Evolutionary conservation across 768 basidiomycete species (phyloP), one percentile per base, ranked within the genome.

Genomic region (Hydnum rufescens): DNA sequence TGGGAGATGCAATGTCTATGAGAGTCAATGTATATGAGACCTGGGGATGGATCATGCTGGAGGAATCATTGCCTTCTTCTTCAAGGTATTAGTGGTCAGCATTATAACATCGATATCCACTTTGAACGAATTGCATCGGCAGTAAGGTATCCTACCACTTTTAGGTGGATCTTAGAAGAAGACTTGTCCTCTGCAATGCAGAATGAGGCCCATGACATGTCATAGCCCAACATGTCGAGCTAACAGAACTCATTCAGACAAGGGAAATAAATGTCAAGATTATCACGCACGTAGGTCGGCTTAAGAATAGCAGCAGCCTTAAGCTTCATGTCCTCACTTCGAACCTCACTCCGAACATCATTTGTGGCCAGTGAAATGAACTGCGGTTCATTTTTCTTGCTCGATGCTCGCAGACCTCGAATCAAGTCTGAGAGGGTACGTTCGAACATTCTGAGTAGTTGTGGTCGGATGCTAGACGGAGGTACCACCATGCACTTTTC

Each of bases 141-240:
- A 1, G 85, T 93, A 23, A 99, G 80, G 65, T 99, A 97, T 8
- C 95, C 95, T 48, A 97, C 81, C 28, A 77, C 79, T 71, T 99
- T 99, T 58, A 97, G 72, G 66, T 97, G 92, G 58, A 81, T 76
- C 62, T 80, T 80, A 3, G 82, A 70, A 3, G 89, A 90, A 32
- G 89, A 89, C 95, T 97, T 99, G 64, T 93, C 89, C 63, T 99
- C 95, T 4, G 97, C 81, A 51, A 99, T 82, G 64, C 93, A 80
- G 61, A 99, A 99, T 4, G 95, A 86, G 43, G 92, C 92, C 78
- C 89, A 95, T 54, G 77, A 76, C 78, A 84, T 95, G 68, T 83
- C 89, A 62, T 82, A 89, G 51, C 81, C 95, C 51, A 99, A 67
- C 95, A 99, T 97, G 64, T 97, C 88, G 57, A 99, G 78, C 93